Percentiles rank a stretch among this genome's conserved stretches.
phyloP scores from a whole-genome alignment of 305 asterid species.

The Fraxinus paxiana region DNA sequence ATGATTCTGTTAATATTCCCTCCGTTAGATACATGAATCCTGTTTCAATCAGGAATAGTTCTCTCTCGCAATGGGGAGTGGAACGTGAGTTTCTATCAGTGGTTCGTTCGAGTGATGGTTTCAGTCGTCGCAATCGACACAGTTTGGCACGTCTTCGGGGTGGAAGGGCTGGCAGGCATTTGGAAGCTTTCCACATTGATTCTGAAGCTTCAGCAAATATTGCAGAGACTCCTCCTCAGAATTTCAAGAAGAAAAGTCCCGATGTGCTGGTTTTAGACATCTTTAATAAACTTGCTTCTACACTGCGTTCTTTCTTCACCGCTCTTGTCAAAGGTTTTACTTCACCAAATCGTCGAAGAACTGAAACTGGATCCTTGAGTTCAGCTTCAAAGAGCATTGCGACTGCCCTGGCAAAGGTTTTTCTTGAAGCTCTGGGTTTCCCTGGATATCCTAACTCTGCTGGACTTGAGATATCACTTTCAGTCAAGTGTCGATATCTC shows the following conservation, averaged over 20 bases:
- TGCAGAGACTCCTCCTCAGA: slow-evolving; percentile 60
- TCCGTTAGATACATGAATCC: slow-evolving; percentile 83
- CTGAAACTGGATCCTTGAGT: slow-evolving; percentile 75
- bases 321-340: slow-evolving; percentile 94
- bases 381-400: slow-evolving; percentile 91
- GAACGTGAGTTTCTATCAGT: slow-evolving; percentile 84
- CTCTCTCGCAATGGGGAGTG: slow-evolving; percentile 75
- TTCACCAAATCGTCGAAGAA: slow-evolving; percentile 84
- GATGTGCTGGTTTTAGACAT: slow-evolving; percentile 70
- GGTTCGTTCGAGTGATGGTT: slow-evolving; percentile 84
- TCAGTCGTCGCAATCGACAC: slow-evolving; percentile 85
- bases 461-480: slow-evolving; percentile 59
- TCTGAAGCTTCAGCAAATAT: slow-evolving; percentile 58
- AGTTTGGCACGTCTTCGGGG: slow-evolving; percentile 83
- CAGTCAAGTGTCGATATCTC: slow-evolving; percentile 94
- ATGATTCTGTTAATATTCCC: slow-evolving; percentile 69
- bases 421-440: slow-evolving; percentile 83
- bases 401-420: slow-evolving; percentile 82
- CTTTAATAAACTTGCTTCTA: slow-evolving; percentile 71
- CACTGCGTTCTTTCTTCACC: slow-evolving; percentile 74
- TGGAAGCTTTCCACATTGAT: slow-evolving; percentile 85
- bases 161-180: slow-evolving; percentile 74
- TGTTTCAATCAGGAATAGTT: slow-evolving; percentile 57
- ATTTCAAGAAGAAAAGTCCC: slow-evolving; percentile 75
- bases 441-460: slow-evolving; percentile 66